Evolutionary conservation across 495 filamentous ascomycete genomes (phyloP).

Genomic region (Cairneyella variabilis): DNA sequence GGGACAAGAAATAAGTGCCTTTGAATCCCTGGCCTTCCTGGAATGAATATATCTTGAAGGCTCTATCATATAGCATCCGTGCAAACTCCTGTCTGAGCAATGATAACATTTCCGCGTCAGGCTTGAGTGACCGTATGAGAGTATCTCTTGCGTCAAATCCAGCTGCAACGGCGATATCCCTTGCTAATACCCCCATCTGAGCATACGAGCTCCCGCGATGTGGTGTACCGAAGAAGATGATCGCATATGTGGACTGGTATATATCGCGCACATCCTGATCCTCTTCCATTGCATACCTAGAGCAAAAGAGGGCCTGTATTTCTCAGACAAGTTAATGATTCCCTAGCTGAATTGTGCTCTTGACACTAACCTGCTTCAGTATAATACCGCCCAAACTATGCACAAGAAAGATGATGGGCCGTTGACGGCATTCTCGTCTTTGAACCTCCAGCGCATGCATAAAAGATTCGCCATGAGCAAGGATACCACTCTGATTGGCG

Average conservation of each 20-base stretch:
- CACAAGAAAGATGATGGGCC: slow-evolving; percentile 35
- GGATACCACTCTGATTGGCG: slow-evolving; percentile 18
- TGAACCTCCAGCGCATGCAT: neutral
- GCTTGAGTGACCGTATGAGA: neutral
- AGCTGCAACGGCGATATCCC: neutral
- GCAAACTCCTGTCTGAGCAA: slow-evolving; percentile 19
- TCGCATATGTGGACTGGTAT: slow-evolving; percentile 30
- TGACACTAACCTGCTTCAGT: slow-evolving; percentile 33
- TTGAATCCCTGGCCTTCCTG: slow-evolving; percentile 17
- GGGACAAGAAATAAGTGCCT: slow-evolving; percentile 4
- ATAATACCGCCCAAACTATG: slow-evolving; percentile 42
- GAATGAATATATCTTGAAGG: slow-evolving; percentile 6
- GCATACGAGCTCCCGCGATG: slow-evolving; percentile 24
- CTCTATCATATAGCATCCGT: neutral
- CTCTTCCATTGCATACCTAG: neutral
- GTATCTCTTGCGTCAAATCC: slow-evolving; percentile 1
- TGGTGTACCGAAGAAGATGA: slow-evolving; percentile 37
- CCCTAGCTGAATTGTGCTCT: neutral
- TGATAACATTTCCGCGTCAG: slow-evolving; percentile 5
- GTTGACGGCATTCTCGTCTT: neutral
- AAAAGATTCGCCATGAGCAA: neutral
- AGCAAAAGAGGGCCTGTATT: neutral
- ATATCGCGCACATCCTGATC: slow-evolving; percentile 24
- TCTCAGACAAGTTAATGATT: neutral
- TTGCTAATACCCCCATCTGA: neutral